Evolutionary conservation across 345 rosid genomes (phyloP), one percentile per base, ranked within the genome.

Genomic region (Hibiscus trionum): DNA sequence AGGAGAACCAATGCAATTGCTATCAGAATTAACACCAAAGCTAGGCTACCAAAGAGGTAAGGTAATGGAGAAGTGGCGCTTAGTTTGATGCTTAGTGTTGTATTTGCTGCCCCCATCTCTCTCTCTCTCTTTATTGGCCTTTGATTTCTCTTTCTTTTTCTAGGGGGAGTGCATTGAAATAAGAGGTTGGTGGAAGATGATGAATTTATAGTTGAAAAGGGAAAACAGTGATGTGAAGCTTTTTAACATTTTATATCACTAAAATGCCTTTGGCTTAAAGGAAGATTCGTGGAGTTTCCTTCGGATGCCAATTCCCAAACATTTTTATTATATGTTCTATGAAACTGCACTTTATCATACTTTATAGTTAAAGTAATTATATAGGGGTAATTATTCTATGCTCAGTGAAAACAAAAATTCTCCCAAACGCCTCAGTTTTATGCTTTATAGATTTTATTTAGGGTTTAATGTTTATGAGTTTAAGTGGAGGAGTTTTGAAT

Each of bases 11-110:
- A 70, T 72, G 90, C 84, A 44, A 68, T 9, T 14, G 80, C 74
- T 15, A 86, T 80, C 44, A 84, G 73, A 53, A 78, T 17, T 11
- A 84, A 4, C 62, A 83, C 46, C 14, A 84, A 16, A 62, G 33
- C 79, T 47, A 86, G 24, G 70, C 90, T 72, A 9, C 88, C 84
- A 44, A 81, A 84, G 4, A 84, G 81, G 59, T 84, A 86, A 61
- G 88, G 86, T 16, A 78, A n/a, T 46, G 88, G 86, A 44, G 86
- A 69, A 11, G 35, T 66, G 12, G 19, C 24, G 4, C 72, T 81
- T n/a, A 80, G 11, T 19, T 78, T 73, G 61, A n/a, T 71, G 57
- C 64, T n/a, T 44, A 78, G 31, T 70, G 69, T 64, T 62, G 68
- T 58, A 21, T 21, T 52, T 73, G 29, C 49, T 29, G 71, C 11